phyloP scores from a whole-genome alignment of 106 monocot species.

The Chionographis japonica region DNA sequence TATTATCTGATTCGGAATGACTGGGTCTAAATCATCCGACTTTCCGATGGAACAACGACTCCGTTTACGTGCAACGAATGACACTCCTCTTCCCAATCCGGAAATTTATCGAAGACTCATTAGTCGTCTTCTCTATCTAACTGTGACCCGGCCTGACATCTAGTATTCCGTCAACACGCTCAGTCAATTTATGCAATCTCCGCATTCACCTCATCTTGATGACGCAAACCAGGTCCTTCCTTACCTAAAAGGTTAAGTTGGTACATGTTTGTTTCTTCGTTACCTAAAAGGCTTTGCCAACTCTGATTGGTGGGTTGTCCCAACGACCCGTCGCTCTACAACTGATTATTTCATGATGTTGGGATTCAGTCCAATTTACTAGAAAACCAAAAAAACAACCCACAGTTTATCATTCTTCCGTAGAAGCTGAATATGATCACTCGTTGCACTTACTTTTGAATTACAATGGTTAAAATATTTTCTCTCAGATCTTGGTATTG shows the following conservation, averaged over 20 bases:
- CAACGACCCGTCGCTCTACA: neutral
- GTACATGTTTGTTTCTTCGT: neutral
- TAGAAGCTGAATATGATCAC: neutral
- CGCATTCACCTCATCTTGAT: neutral
- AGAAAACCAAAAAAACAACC: neutral
- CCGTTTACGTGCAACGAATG: neutral
- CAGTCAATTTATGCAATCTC: slow-evolving; percentile 2
- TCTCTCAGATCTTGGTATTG: neutral
- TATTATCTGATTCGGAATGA: slow-evolving; percentile 1
- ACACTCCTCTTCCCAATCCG: neutral
- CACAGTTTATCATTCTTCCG: neutral
- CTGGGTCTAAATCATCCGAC: neutral
- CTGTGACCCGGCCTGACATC: neutral
- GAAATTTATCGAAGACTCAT: neutral
- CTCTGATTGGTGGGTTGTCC: neutral
- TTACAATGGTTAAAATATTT: neutral
- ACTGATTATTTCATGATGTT: neutral
- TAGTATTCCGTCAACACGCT: neutral
- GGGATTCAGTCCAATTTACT: neutral
- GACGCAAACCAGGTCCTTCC: neutral
- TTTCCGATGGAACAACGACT: neutral
- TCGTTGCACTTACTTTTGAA: neutral
- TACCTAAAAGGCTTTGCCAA: neutral
- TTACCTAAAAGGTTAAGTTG: neutral
- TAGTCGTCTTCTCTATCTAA: neutral